Percentiles rank a stretch among this genome's conserved stretches.
phyloP scores from a whole-genome alignment of 139 green algal genomes.

The Auxenochlorella protothecoides region DNA sequence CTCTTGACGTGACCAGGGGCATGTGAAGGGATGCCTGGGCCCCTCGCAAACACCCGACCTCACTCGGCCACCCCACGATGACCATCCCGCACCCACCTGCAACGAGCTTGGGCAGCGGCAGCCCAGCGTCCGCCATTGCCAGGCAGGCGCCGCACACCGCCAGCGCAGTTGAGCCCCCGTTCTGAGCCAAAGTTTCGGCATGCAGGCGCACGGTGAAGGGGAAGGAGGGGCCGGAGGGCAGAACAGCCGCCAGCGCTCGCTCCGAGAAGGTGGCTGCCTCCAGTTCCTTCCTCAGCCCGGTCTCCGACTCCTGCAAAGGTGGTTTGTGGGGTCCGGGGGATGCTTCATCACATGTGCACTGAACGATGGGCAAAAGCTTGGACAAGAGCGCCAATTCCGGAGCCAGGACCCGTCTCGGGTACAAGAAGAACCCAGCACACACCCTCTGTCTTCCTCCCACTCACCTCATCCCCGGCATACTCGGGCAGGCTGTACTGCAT shows the following conservation, averaged over 20 bases:
- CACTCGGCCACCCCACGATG: background rate
- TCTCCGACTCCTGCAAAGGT: too few species aligned
- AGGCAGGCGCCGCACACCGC: conserved; percentile 44
- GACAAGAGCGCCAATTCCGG: too few species aligned
- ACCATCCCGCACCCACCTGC: conserved; percentile 17
- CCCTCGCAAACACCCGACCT: too few species aligned
- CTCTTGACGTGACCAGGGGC: too few species aligned
- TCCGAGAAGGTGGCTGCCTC: conserved; percentile 49
- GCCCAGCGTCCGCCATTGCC: conserved; percentile 43
- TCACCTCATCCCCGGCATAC: conserved; percentile 27
- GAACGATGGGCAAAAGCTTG: too few species aligned
- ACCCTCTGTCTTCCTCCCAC: background rate
- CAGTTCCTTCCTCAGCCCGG: too few species aligned
- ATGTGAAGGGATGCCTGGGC: too few species aligned
- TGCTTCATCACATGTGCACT: too few species aligned
- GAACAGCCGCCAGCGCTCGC: conserved; percentile 61
- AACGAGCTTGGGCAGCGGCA: conserved; percentile 36
- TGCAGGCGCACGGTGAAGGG: conserved; percentile 53
- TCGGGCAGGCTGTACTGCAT: conserved; percentile 45
- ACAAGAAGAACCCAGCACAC: background rate
- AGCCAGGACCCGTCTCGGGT: background rate
- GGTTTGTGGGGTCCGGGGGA: too few species aligned
- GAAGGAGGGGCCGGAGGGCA: conserved; percentile 49
- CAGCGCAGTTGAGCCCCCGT: conserved; percentile 42
- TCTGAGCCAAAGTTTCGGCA: conserved; percentile 42